Percentiles rank a stretch among this genome's conserved stretches.
Conservation (phyloP, 129 eudicot genomes). For the Centrapalus pauciflorus region DNA sequence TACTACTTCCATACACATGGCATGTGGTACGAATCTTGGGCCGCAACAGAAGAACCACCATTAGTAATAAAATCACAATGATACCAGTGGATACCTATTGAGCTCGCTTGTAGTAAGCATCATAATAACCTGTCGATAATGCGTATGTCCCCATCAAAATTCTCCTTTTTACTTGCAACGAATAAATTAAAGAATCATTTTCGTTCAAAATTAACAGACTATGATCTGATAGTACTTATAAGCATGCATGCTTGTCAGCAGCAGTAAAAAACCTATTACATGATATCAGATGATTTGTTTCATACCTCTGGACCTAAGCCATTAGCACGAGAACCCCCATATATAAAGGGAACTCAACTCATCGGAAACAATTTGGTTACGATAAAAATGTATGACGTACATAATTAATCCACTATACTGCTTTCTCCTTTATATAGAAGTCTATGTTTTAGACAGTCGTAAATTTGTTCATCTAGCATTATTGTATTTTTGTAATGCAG, state of each 20-base stretch:
- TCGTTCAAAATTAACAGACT: constrained; percentile 16
- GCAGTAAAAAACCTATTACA: not conserved
- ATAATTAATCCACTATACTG: constrained; percentile 22
- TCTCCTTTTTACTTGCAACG: constrained; percentile 86
- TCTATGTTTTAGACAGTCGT: not conserved
- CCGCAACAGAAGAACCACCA: not conserved
- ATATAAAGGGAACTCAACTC: constrained; percentile 81
- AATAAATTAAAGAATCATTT: not conserved
- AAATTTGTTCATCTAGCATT: constrained; percentile 1
- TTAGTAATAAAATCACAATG: not conserved
- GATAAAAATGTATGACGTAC: constrained; percentile 27
- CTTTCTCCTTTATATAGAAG: not conserved
- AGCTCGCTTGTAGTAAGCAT: constrained; percentile 98
- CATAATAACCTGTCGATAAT: constrained; percentile 99
- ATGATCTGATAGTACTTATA: not conserved
- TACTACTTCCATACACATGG: too few relatives aligned
- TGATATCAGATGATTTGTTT: not conserved
- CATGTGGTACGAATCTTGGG: too few relatives aligned
- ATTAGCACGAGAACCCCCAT: constrained; percentile 76
- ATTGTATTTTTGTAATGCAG: not conserved
- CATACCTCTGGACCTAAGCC: constrained; percentile 98
- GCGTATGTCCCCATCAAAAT: constrained; percentile 99
- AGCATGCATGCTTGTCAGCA: constrained; percentile 6
- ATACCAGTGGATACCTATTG: constrained; percentile 85
- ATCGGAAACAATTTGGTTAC: constrained; percentile 73